These are phyloP conservation scores for Colletotrichum karsti DNA, from an alignment of 2,329 filamentous ascomycete genomes.

Conservation along the genomic window DNA sequence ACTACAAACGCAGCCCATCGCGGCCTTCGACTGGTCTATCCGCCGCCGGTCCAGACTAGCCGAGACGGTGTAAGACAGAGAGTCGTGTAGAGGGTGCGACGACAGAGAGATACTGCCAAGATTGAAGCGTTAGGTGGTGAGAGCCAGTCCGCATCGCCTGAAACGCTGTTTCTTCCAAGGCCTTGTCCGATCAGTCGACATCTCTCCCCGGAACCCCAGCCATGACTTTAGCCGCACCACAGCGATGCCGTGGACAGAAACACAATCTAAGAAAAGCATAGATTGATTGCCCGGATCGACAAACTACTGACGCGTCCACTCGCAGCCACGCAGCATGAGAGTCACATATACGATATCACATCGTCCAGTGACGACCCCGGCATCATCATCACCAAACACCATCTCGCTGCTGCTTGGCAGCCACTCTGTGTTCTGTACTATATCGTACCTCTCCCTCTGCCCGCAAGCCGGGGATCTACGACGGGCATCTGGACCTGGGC, in stretches of 20 bases:
- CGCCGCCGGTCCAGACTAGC: neutral
- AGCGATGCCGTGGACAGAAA: neutral
- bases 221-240: neutral
- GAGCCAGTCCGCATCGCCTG: neutral
- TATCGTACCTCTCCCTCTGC: neutral
- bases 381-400: neutral
- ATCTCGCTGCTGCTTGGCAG: neutral
- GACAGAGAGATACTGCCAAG: neutral
- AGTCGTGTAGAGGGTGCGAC: neutral
- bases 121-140: neutral
- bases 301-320: neutral
- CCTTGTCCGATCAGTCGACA: neutral
- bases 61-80: neutral
- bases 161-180: neutral
- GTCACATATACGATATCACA: conserved; percentile 1
- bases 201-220: neutral
- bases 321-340: neutral
- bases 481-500: neutral
- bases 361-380: neutral
- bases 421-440: neutral
- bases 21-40: neutral
- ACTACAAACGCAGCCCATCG: too few relatives aligned
- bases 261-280: neutral
- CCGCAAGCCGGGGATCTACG: neutral
- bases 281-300: conserved; percentile 15